These are phyloP conservation scores for Fusarium nurragi DNA, from an alignment of 2,329 filamentous ascomycete genomes.

Conservation along the genomic window DNA sequence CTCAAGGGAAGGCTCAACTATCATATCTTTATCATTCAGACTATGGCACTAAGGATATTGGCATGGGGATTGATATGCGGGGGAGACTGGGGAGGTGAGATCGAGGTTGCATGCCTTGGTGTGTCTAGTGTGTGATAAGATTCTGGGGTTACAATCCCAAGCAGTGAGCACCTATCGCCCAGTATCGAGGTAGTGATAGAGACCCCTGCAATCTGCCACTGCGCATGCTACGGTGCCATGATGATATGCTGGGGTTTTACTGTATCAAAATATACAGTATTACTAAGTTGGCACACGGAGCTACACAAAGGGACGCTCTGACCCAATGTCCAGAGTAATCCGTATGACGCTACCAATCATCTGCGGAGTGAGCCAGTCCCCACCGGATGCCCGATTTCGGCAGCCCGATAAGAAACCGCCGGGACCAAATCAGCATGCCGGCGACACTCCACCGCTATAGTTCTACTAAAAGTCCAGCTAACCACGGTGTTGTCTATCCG, in stretches of 20 bases:
- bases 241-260: neutral
- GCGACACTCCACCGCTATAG: neutral
- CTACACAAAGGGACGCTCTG: conserved; percentile 4
- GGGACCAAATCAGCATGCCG: conserved; percentile 10
- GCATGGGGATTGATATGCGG: neutral
- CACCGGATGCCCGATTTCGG: conserved; percentile 5
- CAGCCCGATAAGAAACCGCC: neutral
- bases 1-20: neutral
- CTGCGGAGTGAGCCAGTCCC: neutral
- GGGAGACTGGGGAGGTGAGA: neutral
- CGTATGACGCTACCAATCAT: neutral
- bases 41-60: neutral
- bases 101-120: neutral
- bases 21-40: neutral
- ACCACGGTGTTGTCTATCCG: neutral
- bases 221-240: neutral
- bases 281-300: neutral
- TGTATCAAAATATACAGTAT: neutral
- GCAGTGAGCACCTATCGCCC: neutral
- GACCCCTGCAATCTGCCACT: neutral
- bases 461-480: neutral
- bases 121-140: neutral
- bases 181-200: neutral
- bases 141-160: neutral
- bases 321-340: neutral